A percentile compares a stretch with the other conserved stretches of the same genome.
These are phyloP conservation scores for Epichloe amarillans DNA, from an alignment of 2,329 filamentous ascomycete genomes.

Conservation along the genomic window DNA sequence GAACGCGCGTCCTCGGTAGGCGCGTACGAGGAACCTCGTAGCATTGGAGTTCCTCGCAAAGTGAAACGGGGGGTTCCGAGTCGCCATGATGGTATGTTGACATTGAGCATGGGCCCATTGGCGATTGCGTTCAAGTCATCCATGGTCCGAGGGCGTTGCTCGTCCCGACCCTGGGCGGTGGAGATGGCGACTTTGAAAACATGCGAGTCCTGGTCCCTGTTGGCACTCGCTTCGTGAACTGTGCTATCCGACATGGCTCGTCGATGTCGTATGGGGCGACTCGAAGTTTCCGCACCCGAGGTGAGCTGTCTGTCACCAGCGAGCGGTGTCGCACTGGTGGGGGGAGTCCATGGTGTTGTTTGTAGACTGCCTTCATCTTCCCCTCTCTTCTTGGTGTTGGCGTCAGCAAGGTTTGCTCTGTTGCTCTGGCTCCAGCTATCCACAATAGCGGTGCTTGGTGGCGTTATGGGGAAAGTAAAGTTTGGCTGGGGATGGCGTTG, in stretches of 20 bases:
- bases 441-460: constrained; percentile 35
- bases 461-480: constrained; percentile 47
- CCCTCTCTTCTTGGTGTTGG: constrained; percentile 4
- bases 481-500: constrained; percentile 48
- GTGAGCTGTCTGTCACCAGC: constrained; percentile 20
- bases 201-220: constrained; percentile 44
- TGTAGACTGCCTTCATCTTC: neutral
- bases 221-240: constrained; percentile 46
- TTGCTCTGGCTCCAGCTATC: constrained; percentile 36
- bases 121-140: constrained; percentile 36
- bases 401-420: constrained; percentile 14
- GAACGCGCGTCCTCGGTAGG: constrained; percentile 59
- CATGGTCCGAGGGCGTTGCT: constrained; percentile 46
- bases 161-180: constrained; percentile 40
- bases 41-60: constrained; percentile 56
- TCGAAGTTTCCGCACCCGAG: constrained; percentile 13
- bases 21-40: constrained; percentile 70
- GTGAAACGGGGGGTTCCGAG: constrained; percentile 75
- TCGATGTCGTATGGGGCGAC: constrained; percentile 28
- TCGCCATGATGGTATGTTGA: constrained; percentile 72
- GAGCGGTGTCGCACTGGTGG: constrained; percentile 24
- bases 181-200: constrained; percentile 74
- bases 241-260: constrained; percentile 69
- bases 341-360: constrained; percentile 25
- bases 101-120: constrained; percentile 45